Percentiles rank a stretch among this genome's conserved stretches.
Evolutionary conservation across 2,329 filamentous ascomycete species (phyloP).

Genomic region (Hypoxylon sp.): DNA sequence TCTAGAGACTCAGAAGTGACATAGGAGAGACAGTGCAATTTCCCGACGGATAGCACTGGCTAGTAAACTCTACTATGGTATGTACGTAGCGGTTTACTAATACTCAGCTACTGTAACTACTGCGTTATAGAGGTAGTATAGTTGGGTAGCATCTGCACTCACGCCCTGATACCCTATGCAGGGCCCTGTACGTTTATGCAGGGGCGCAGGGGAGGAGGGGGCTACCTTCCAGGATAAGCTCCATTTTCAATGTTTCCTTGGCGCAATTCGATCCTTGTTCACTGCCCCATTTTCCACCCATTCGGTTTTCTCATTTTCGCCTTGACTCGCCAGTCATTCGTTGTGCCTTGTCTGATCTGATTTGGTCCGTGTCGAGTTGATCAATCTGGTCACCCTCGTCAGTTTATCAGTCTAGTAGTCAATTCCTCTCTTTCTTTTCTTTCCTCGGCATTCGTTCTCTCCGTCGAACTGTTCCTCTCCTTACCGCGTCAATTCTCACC

Average conservation of each 20-base stretch:
- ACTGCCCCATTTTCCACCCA: conserved; percentile 29
- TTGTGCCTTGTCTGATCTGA: conserved; percentile 25
- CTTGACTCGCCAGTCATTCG: conserved; percentile 29
- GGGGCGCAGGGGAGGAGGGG: conserved; percentile 41
- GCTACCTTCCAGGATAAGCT: conserved; percentile 35
- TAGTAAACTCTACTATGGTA: not conserved
- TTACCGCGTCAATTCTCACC: conserved; percentile 32
- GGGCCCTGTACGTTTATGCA: conserved; percentile 33
- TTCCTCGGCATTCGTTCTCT: conserved; percentile 22
- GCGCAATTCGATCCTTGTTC: not conserved
- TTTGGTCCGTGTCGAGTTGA: conserved; percentile 33
- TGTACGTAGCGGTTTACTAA: not conserved
- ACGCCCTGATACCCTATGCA: conserved; percentile 15
- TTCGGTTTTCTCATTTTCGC: conserved; percentile 43
- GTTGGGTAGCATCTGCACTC: not conserved
- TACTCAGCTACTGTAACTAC: not conserved
- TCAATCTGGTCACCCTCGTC: conserved; percentile 27
- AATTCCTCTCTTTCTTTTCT: conserved; percentile 18
- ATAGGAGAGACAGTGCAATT: conserved; percentile 37
- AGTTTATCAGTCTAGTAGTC: conserved; percentile 12
- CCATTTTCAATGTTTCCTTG: conserved; percentile 30
- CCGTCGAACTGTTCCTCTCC: conserved; percentile 24
- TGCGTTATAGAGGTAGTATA: too few species aligned
- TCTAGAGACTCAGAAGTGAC: conserved; percentile 19
- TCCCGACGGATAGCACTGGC: conserved; percentile 28